A percentile compares a stretch with the other conserved stretches of the same genome.
These are phyloP conservation scores for Kodamaea jinghongensis DNA, from an alignment of 805 yeast genomes.

Conservation along the genomic window DNA sequence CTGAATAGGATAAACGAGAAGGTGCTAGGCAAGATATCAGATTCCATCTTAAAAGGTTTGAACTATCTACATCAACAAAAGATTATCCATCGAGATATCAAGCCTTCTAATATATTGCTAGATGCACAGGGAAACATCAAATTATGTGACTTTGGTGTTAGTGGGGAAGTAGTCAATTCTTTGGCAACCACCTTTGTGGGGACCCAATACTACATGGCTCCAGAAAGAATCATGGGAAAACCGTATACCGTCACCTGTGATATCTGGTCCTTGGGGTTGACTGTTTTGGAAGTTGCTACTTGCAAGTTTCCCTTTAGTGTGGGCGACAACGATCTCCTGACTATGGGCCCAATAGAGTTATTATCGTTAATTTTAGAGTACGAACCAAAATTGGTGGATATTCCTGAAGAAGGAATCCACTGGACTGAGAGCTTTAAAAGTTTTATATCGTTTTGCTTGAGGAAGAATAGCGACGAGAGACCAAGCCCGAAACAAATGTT, in stretches of 20 bases:
- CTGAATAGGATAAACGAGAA: constrained; percentile 91
- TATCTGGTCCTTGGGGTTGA: constrained; percentile 94
- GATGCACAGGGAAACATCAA: constrained; percentile 79
- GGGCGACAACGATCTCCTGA: constrained; percentile 36
- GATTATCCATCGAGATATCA: constrained; percentile 93
- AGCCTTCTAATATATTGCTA: constrained; percentile 88
- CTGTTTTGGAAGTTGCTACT: constrained; percentile 87
- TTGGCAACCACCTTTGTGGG: constrained; percentile 96
- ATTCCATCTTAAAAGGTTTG: constrained; percentile 78
- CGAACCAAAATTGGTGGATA: constrained; percentile 77
- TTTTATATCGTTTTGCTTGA: constrained; percentile 76
- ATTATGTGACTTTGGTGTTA: constrained; percentile 95
- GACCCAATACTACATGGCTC: constrained; percentile 98
- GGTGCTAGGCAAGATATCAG: constrained; percentile 87
- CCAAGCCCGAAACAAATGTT: constrained; percentile 95
- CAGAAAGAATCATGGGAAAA: constrained; percentile 93
- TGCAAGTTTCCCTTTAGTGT: constrained; percentile 77
- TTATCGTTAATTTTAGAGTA: constrained; percentile 76
- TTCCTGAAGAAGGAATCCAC: constrained; percentile 65
- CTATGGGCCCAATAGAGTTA: constrained; percentile 73
- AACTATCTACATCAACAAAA: constrained; percentile 83
- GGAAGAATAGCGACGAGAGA: constrained; percentile 72
- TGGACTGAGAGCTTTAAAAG: constrained; percentile 86
- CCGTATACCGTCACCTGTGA: constrained; percentile 94
- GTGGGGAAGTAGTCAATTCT: constrained; percentile 94